Conservation (phyloP, 495 filamentous ascomycete species). For the Mytilinidion resinicola region DNA sequence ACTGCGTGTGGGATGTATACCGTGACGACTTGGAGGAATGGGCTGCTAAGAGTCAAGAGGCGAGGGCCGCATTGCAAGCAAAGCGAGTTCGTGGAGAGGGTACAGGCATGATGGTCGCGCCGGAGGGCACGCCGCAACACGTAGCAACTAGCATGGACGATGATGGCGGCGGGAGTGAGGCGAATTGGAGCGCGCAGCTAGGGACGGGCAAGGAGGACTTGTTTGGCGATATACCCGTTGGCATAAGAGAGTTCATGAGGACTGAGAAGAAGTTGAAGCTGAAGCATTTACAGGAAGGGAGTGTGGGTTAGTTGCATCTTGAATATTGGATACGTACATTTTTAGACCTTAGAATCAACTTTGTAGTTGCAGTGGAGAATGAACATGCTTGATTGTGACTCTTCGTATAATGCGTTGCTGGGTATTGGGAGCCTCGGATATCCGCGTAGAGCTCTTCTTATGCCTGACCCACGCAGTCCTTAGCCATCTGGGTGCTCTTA, state of each 20-base stretch:
- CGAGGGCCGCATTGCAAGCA: constrained; percentile 41
- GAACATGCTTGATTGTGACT: no score
- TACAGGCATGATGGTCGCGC: constrained; percentile 35
- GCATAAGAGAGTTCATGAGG: constrained; percentile 95
- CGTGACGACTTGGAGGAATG: constrained; percentile 88
- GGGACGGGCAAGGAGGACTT: constrained; percentile 51
- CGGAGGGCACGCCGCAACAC: constrained; percentile 31
- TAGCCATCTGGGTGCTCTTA: no score
- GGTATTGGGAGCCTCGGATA: no score
- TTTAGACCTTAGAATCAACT: no score
- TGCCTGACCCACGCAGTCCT: no score
- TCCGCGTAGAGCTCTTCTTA: no score
- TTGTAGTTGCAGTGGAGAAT: no score
- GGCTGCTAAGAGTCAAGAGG: constrained; percentile 55
- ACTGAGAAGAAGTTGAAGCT: constrained; percentile 86
- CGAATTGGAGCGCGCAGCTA: constrained; percentile 53
- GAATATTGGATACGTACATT: no score
- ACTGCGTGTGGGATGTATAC: constrained; percentile 93
- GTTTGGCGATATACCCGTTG: constrained; percentile 80
- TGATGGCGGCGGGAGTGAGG: constrained; percentile 68
- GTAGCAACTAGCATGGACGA: constrained; percentile 64
- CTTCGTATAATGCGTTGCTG: no score
- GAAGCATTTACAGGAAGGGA: constrained; percentile 45
- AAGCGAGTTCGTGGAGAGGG: constrained; percentile 33
- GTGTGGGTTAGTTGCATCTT: neutral